Percentiles rank a stretch among this genome's conserved stretches.
phyloP scores from a whole-genome alignment of 352 stramenopile genomes.

The Elongisporangium senticosum region DNA sequence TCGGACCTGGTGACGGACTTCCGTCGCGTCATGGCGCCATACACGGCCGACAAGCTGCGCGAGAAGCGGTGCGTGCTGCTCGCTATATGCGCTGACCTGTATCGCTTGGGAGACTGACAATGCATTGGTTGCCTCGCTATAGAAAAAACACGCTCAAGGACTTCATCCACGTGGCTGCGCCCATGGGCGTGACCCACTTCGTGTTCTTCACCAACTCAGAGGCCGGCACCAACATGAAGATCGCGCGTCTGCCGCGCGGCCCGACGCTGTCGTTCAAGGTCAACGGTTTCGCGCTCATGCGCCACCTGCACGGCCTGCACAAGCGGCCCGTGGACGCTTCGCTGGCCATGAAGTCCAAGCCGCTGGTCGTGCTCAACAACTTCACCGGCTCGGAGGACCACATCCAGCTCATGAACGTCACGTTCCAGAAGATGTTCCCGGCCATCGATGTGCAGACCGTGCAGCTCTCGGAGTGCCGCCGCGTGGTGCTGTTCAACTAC shows the following conservation, averaged over 20 bases:
- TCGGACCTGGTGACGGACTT: constrained; percentile 89
- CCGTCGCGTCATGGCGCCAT: constrained; percentile 92
- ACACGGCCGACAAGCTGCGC: constrained; percentile 91
- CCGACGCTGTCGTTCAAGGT: constrained; percentile 94
- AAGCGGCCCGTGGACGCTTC: constrained; percentile 88
- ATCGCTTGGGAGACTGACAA: background rate
- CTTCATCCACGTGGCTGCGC: constrained; percentile 85
- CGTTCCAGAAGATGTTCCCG: constrained; percentile 99
- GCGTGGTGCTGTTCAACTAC: constrained; percentile 97
- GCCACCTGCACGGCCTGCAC: constrained; percentile 90
- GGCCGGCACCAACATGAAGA: constrained; percentile 91
- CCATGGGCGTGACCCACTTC: constrained; percentile 96
- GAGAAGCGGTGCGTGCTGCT: constrained; percentile 61
- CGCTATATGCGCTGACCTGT: background rate
- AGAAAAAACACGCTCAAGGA: constrained; percentile 90
- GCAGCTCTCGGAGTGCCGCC: constrained; percentile 91
- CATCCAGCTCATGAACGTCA: constrained; percentile 95
- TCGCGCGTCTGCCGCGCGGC: constrained; percentile 91
- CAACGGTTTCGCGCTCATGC: constrained; percentile 87
- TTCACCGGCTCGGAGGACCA: constrained; percentile 91
- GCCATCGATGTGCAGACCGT: constrained; percentile 97
- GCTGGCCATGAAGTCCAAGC: constrained; percentile 84
- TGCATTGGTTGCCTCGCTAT: background rate
- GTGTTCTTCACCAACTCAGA: constrained; percentile 95
- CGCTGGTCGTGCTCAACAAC: constrained; percentile 98